Evolutionary conservation across 2,329 filamentous ascomycete genomes (phyloP).

Genomic region (Fusarium tjaetaba): DNA sequence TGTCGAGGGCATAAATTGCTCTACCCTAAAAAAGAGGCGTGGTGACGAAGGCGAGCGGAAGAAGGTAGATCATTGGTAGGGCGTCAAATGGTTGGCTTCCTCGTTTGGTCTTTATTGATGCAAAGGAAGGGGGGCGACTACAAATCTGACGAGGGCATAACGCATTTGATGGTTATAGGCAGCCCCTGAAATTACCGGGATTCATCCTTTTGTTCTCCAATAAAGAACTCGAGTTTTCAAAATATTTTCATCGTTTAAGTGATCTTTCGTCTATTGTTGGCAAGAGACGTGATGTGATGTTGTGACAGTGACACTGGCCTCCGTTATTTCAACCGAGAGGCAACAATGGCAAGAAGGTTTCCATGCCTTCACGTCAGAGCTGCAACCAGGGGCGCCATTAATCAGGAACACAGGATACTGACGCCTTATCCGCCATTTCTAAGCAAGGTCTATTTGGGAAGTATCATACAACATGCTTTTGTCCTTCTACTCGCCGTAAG

Average conservation of each 20-base stretch:
- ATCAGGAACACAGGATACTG: background rate
- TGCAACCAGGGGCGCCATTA: background rate
- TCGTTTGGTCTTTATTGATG: constrained; percentile 57
- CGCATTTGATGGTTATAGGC: constrained; percentile 51
- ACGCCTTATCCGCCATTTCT: background rate
- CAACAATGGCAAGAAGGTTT: background rate
- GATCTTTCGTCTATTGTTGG: background rate
- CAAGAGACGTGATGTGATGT: background rate
- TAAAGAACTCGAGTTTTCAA: constrained; percentile 50
- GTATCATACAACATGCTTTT: constrained; percentile 18
- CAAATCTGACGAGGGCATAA: constrained; percentile 51
- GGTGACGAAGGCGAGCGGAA: constrained; percentile 44
- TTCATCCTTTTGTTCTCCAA: constrained; percentile 54
- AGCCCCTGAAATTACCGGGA: constrained; percentile 53
- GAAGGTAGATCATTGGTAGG: constrained; percentile 57
- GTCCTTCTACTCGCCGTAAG: background rate
- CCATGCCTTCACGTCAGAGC: background rate
- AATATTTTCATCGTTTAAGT: constrained; percentile 12
- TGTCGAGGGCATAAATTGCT: constrained; percentile 82
- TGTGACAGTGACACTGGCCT: background rate
- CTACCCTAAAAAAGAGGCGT: constrained; percentile 42
- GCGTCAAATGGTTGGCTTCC: constrained; percentile 59
- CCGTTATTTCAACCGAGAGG: background rate
- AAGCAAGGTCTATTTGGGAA: constrained; percentile 6
- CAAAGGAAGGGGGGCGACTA: constrained; percentile 50